Base-by-base conservation (phyloP, 345 rosid genomes). In the Eucalyptus regnans region DNA sequence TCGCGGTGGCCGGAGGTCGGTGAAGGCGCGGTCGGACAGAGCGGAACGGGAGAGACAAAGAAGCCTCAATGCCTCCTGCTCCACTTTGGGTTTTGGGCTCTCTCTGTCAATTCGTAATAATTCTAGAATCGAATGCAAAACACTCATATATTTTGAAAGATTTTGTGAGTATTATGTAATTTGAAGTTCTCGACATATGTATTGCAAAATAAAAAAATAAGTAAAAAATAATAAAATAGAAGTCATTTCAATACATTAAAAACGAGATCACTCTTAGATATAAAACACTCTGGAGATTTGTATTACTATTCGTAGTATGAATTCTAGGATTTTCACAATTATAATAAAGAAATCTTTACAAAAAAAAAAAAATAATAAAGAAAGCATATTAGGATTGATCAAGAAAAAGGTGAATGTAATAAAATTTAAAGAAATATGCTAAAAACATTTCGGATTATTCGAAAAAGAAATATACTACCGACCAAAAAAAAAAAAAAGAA, bases 201-300 rank as follows among this genome's bases (percentile, higher is more conserved):
- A 25, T 25, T 60, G 31, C 31, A 25, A 60, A 60, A 60, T 60
- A 60, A 11, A 37, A 5, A 60, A 25, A 60, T 25, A 58, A 58
- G n/a, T 3, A 3, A 25, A 60, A 60, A 25, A 60, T 41, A 10
- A 10, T 0, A 29, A 64, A n/a, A n/a, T n/a, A n/a, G 3, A 29
- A 64, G 33, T 29, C 37, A 64, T n/a, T 7, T 64, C 3, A 7
- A 60, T 7, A 6, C 66, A 12, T 58, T 2, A 58, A 58, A 58
- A 7, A 58, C 5, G n/a, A 25, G 64, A 58, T 58, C n/a, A 10
- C 2, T 52, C 64, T 3, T 58, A 25, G 29, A 25, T 5, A 58
- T 58, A 10, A 4, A 10, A 25, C 29, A 58, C 64, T 25, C 1
- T 25, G 0, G 29, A 58, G 64, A 58, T 58, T 11, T 58, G 64